Percentiles rank a stretch among this genome's conserved stretches.
Conservation (phyloP, 176 grass and related monocot genomes). For the Avena atlantica region DNA sequence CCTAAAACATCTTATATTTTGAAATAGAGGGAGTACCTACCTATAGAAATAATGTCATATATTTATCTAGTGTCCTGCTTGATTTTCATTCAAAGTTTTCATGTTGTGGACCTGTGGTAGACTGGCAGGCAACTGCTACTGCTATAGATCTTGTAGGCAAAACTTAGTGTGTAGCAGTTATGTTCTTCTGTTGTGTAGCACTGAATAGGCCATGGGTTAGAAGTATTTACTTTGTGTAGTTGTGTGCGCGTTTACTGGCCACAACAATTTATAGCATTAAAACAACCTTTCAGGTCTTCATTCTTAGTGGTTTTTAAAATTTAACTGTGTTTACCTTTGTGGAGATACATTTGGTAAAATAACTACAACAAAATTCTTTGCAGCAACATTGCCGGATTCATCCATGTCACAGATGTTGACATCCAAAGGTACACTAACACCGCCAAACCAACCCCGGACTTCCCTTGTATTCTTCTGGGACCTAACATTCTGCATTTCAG, state of each 20-base stretch:
- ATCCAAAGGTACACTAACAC: conserved; percentile 71
- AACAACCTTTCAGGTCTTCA: background rate
- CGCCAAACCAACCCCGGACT: too few species aligned
- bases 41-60: background rate
- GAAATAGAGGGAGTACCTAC: too few species aligned
- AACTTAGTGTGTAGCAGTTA: too few species aligned
- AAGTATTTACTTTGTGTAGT: background rate
- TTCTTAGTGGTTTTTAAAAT: background rate
- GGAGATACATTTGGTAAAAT: conserved; percentile 24
- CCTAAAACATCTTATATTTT: too few species aligned
- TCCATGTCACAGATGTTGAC: conserved; percentile 94
- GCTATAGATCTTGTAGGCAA: background rate
- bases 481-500: conserved; percentile 48
- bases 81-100: background rate
- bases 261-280: background rate
- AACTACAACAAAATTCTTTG: conserved; percentile 19
- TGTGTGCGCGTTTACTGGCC: background rate
- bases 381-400: conserved; percentile 94
- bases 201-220: background rate
- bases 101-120: background rate
- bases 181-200: background rate
- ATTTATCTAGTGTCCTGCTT: background rate
- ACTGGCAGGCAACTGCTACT: background rate
- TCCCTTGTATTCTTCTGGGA: background rate
- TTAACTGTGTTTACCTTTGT: background rate